Evolutionary conservation across 2,329 filamentous ascomycete genomes (phyloP).

Genomic region (Rugonectria rugulosa): DNA sequence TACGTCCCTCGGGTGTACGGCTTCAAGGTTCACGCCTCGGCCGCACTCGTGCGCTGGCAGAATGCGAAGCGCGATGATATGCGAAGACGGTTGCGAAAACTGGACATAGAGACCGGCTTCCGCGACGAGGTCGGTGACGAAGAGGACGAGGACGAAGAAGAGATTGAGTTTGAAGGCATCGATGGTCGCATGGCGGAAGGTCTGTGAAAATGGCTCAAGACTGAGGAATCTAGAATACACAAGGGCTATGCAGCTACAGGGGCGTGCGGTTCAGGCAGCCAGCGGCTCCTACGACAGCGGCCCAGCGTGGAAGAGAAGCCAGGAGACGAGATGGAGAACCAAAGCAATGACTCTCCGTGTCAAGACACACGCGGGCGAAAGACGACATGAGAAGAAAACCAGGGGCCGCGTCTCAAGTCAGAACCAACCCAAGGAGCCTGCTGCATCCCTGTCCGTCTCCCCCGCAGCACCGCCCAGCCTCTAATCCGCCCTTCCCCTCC

Average conservation of each 20-base stretch:
- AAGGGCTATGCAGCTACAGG: slow-evolving; percentile 8
- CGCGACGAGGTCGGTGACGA: slow-evolving; percentile 72
- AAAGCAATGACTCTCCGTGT: not conserved
- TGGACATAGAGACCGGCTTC: slow-evolving; percentile 82
- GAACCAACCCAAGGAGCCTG: not conserved
- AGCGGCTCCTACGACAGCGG: not conserved
- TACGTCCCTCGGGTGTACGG: slow-evolving; percentile 93
- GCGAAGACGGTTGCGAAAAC: slow-evolving; percentile 74
- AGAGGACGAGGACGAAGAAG: slow-evolving; percentile 67
- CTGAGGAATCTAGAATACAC: slow-evolving; percentile 6
- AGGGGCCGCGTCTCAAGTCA: slow-evolving; percentile 3
- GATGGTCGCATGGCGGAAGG: slow-evolving; percentile 42
- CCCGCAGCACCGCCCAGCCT: no score
- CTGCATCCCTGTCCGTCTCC: slow-evolving; percentile 2
- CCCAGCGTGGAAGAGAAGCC: not conserved
- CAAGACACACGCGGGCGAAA: not conserved
- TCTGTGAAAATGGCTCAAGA: slow-evolving; percentile 24
- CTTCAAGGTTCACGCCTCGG: slow-evolving; percentile 92
- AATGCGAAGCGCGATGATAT: slow-evolving; percentile 81
- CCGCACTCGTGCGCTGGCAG: slow-evolving; percentile 92
- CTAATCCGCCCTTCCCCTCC: no score
- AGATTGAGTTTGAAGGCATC: slow-evolving; percentile 50
- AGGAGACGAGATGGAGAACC: not conserved
- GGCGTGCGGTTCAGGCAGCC: slow-evolving; percentile 14
- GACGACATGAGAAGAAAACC: not conserved